A percentile compares a stretch with the other conserved stretches of the same genome.
phyloP scores from a whole-genome alignment of 2,329 filamentous ascomycete species.

The Oidium heveae region DNA sequence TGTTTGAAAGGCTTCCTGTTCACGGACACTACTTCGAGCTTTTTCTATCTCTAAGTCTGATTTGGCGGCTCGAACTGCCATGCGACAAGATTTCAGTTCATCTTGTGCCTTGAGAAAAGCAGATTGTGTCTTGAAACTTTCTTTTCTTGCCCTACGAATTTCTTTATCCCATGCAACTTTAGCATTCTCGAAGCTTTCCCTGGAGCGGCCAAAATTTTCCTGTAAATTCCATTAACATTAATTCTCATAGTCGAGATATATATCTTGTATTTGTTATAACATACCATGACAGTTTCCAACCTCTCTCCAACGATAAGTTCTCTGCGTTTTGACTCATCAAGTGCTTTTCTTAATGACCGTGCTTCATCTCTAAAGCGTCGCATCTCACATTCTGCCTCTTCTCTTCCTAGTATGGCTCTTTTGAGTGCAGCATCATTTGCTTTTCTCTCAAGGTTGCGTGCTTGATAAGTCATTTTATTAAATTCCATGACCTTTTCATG shows the following conservation, averaged over 20 bases:
- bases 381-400: slow-evolving; percentile 47
- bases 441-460: slow-evolving; percentile 35
- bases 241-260: neutral
- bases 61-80: slow-evolving; percentile 26
- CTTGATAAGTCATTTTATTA: slow-evolving; percentile 33
- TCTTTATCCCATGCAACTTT: slow-evolving; percentile 50
- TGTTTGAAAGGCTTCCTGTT: slow-evolving; percentile 44
- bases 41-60: slow-evolving; percentile 37
- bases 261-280: slow-evolving; percentile 7
- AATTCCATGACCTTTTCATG: slow-evolving; percentile 48
- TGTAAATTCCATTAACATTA: slow-evolving; percentile 13
- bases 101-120: slow-evolving; percentile 45
- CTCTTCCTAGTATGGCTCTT: slow-evolving; percentile 39
- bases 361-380: slow-evolving; percentile 36
- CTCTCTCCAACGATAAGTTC: slow-evolving; percentile 41
- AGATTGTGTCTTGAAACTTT: slow-evolving; percentile 52
- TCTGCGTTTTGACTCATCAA: slow-evolving; percentile 39
- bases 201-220: slow-evolving; percentile 45
- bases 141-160: slow-evolving; percentile 41
- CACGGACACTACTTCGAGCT: slow-evolving; percentile 30
- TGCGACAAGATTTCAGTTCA: slow-evolving; percentile 37
- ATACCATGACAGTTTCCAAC: slow-evolving; percentile 43
- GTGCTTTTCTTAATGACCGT: slow-evolving; percentile 25
- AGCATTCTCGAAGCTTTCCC: slow-evolving; percentile 42
- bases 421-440: slow-evolving; percentile 39